phyloP scores from a whole-genome alignment of 257 asterid genomes.

The Solanum commersonii region DNA sequence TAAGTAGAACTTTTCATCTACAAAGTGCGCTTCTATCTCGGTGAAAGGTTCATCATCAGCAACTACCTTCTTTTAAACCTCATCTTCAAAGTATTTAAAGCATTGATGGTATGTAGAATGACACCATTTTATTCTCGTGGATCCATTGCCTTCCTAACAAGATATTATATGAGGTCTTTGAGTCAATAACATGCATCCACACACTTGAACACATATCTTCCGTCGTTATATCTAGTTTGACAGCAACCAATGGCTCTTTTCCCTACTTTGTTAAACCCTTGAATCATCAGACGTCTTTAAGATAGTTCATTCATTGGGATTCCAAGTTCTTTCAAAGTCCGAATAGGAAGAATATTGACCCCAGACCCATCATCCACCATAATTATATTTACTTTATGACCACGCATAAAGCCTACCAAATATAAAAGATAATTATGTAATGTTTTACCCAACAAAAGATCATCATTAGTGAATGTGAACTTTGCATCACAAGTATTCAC shows the following conservation, averaged over 20 bases:
- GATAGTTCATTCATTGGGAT: neutral
- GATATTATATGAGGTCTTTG: neutral
- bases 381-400: no score
- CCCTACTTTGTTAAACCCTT: no score
- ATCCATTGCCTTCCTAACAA: neutral
- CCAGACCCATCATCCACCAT: no score
- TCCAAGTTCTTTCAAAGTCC: neutral
- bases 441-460: neutral
- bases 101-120: neutral
- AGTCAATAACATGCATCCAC: neutral
- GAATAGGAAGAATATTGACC: no score
- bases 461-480: neutral
- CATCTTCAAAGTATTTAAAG: neutral
- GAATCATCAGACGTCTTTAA: no score
- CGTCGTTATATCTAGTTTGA: no score
- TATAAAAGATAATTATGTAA: no score
- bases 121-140: neutral
- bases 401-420: no score
- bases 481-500: neutral
- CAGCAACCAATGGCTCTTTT: neutral
- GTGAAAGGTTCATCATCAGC: neutral
- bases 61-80: neutral
- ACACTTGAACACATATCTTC: neutral
- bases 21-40: neutral
- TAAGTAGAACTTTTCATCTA: neutral